Evolutionary conservation across 352 stramenopile species (phyloP), one percentile per base, ranked within the genome.

Genomic region (Elongisporangium undulatum): DNA sequence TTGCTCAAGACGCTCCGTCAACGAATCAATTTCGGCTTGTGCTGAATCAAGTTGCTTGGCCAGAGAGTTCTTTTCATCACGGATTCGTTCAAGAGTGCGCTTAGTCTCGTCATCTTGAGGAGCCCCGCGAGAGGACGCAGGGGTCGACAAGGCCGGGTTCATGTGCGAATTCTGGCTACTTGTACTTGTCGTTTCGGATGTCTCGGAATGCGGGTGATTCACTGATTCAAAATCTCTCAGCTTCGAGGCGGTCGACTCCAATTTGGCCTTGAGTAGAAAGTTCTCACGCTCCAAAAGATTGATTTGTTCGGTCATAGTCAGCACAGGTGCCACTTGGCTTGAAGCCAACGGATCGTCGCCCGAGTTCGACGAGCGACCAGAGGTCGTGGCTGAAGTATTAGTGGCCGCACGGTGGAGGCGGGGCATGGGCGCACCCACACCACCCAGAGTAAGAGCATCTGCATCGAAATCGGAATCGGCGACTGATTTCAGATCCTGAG

Each of bases 231-330:
- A 66, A 4, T 76, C 75, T 64, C 87, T 80, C 6, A 87, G 51
- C 17, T 78, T 70, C 20, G 63, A 71, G 21, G 67, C 39, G 0
- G 68, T 68, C 22, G 53, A 71, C 38, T 81, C 69, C 12, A 92
- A 66, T 58, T 92, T 80, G 23, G 66, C 68, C n/a, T 81, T 75
- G 48, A 92, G 68, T 34, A 77, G 64, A 49, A 89, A 88, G 56
- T 92, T 92, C 56, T 92, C 82, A 0, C 82, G 78, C 53, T 92
- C 82, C 7, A 92, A 68, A 15, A 72, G 78, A 49, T 90, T 89
- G 23, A 92, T 54, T 63, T 92, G 82, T 63, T 90, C 78, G 4
- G 77, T 89, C 66, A 92, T 84, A 1, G 77, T 86, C 15, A 82
- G 53, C 34, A 87, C 74, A 0, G 75, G 71, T 29, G 78, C 74